phyloP scores from a whole-genome alignment of 1,139 yeast species.

The Magnusiomyces suaveolens region DNA sequence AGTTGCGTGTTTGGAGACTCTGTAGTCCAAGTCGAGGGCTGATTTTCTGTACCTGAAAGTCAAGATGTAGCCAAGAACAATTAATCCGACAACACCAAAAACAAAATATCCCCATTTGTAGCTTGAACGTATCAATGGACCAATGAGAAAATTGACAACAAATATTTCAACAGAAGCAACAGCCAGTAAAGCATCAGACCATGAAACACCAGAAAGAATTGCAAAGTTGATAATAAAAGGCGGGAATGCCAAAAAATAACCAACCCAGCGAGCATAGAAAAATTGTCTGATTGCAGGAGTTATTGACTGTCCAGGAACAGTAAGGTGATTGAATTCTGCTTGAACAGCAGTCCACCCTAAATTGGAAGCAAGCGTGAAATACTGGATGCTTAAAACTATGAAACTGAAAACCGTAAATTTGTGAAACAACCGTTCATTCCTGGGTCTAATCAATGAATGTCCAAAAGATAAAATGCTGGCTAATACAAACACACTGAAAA shows the following conservation, averaged over 20 bases:
- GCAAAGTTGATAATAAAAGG: slow-evolving; percentile 42
- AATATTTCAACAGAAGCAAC: slow-evolving; percentile 41
- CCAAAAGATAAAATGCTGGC: slow-evolving; percentile 37
- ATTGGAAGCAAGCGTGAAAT: slow-evolving; percentile 58
- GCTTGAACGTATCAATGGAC: slow-evolving; percentile 44
- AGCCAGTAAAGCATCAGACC: slow-evolving; percentile 35
- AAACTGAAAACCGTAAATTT: slow-evolving; percentile 41
- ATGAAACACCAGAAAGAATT: slow-evolving; percentile 37
- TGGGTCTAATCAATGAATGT: slow-evolving; percentile 34
- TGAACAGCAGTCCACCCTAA: slow-evolving; percentile 52
- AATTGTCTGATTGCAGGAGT: slow-evolving; percentile 47
- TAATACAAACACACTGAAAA: slow-evolving; percentile 42
- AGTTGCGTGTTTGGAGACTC: slow-evolving; percentile 4
- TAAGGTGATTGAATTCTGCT: slow-evolving; percentile 49
- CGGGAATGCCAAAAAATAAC: slow-evolving; percentile 60
- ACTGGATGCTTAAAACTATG: slow-evolving; percentile 42
- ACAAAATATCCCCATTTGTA: slow-evolving; percentile 62
- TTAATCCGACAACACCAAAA: slow-evolving; percentile 30
- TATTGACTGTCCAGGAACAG: slow-evolving; percentile 27
- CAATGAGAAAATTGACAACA: slow-evolving; percentile 47
- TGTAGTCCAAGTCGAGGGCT: slow-evolving; percentile 16
- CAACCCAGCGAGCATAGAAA: slow-evolving; percentile 56
- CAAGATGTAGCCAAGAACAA: slow-evolving; percentile 22
- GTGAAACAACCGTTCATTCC: slow-evolving; percentile 37
- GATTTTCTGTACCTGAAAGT: slow-evolving; percentile 18